Conservation (phyloP, 2,329 filamentous ascomycete species). For the Gnomoniopsis sp. region DNA sequence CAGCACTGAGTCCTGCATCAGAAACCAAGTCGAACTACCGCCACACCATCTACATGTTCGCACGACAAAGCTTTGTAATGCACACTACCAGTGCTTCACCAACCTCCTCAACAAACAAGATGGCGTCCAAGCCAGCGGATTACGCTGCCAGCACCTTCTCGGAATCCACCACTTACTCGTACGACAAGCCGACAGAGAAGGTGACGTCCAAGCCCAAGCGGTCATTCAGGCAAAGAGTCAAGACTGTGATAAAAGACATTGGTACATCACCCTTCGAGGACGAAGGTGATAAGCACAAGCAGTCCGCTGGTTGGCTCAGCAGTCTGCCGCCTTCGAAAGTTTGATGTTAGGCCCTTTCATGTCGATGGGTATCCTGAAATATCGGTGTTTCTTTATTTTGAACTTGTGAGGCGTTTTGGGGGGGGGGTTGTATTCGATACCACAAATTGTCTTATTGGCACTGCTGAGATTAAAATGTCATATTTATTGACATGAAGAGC, state of each 20-base stretch:
- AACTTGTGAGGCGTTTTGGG: neutral
- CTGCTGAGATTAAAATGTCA: too few species aligned
- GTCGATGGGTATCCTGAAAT: neutral
- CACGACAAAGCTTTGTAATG: neutral
- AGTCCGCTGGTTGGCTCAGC: constrained; percentile 1
- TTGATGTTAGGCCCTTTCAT: neutral
- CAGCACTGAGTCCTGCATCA: neutral
- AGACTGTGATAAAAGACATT: constrained; percentile 17
- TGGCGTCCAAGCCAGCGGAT: constrained; percentile 25
- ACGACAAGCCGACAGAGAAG: constrained; percentile 23
- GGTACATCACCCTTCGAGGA: constrained; percentile 16
- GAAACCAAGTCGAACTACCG: neutral
- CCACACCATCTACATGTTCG: neutral
- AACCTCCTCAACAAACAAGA: constrained; percentile 8
- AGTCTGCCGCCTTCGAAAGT: constrained; percentile 9
- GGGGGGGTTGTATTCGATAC: too few species aligned
- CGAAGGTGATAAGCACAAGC: constrained; percentile 9
- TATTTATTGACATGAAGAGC: too few species aligned
- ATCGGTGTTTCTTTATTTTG: neutral
- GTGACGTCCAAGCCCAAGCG: constrained; percentile 12
- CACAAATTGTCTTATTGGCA: too few species aligned
- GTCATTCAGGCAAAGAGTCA: constrained; percentile 13
- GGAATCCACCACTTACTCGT: constrained; percentile 29
- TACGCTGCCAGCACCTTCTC: constrained; percentile 29
- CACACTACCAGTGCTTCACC: neutral